Evolutionary conservation across 1,284 basidiomycete species (phyloP).

Genomic region (Moesziomyces sp.): DNA sequence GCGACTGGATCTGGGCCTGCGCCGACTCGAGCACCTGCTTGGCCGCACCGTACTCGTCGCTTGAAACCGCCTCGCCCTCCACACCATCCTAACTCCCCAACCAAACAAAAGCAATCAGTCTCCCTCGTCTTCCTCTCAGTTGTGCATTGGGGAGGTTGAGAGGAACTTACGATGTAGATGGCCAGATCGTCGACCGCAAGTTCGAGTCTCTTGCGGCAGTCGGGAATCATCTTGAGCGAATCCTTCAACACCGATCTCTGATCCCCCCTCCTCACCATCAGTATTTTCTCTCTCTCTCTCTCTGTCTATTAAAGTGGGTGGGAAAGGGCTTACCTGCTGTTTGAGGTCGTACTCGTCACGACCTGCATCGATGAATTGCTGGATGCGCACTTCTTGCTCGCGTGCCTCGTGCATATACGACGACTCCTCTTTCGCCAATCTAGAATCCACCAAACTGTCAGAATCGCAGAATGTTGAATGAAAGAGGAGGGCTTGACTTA

Average conservation of each 20-base stretch:
- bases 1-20: conserved; percentile 1
- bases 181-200: conserved; percentile 41
- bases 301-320: too few species aligned
- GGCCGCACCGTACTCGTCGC: conserved; percentile 10
- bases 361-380: conserved; percentile 37
- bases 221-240: conserved; percentile 57
- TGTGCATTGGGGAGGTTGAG: background rate
- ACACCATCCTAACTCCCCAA: conserved; percentile 13
- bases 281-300: too few species aligned
- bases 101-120: too few species aligned
- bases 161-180: conserved; percentile 41
- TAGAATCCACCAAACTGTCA: background rate
- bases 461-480: background rate
- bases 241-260: conserved; percentile 47
- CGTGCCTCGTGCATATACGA: conserved; percentile 48
- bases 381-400: conserved; percentile 38
- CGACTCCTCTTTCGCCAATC: conserved; percentile 53
- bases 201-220: conserved; percentile 48
- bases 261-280: too few species aligned
- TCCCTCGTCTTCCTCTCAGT: background rate
- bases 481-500: conserved; percentile 7
- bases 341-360: conserved; percentile 57
- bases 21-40: conserved; percentile 4
- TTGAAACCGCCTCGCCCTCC: background rate
- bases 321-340: conserved; percentile 32